Evolutionary conservation across 768 basidiomycete species (phyloP), one percentile per base, ranked within the genome.

Genomic region (Tulasnella sp.): DNA sequence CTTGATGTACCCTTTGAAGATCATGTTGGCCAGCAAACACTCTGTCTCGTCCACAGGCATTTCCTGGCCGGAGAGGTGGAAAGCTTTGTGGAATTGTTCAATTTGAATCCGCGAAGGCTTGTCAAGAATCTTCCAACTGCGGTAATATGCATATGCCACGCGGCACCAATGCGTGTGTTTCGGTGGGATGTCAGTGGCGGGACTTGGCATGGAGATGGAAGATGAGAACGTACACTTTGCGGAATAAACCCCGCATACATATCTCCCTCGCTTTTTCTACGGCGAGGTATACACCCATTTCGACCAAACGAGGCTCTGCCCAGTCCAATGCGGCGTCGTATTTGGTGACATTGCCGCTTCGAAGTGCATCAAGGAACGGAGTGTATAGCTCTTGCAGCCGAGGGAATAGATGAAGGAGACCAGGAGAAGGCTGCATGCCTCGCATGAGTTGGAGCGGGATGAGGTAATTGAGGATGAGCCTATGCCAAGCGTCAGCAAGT

Each of bases 11-110:
- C 93, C 93, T 84, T 91, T 93, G 85, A 91, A 95, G 64, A 99
- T 93, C 93, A 97, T 92, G 81, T 96, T 96, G 37, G 96, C 95
- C 9, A 97, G 89, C 72, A 96, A 87, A 82, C 96, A 97, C 83
- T 98, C 96, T 1, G 93, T 93, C 82, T 97, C 96, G 79, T 93
- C 95, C 77, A 85, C 81, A 9, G 89, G 85, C 31, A 93, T 88
- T 15, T 80, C 88, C 77, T 89, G 87, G 2, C 91, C 92, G 3
- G 92, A 91, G 76, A 94, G 83, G 72, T 84, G 85, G 70, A 97
- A 84, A 6, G 92, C 91, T n/a, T 85, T 85, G 80, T 91, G 91
- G 83, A 98, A 96, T 84, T 92, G 88, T 2, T 88, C 85, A 71
- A 97, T 87, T 0, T 93, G 91, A 70, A 99, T 91, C 19, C 96